Percentiles rank a stretch among this genome's conserved stretches.
Conservation (phyloP, 441 rosid species). For the Pelargonium cotyledonis region DNA sequence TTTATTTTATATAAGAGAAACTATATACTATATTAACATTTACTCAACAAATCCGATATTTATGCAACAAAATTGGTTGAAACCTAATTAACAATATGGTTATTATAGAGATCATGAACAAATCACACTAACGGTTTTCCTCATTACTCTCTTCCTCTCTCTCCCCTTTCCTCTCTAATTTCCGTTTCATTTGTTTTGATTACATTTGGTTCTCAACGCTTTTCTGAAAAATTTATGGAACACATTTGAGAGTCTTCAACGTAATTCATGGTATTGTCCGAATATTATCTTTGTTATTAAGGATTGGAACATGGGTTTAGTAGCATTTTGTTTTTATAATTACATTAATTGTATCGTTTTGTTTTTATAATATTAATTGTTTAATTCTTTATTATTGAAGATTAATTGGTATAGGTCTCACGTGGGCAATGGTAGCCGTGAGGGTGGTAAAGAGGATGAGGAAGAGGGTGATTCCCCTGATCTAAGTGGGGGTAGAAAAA, state of each 20-base stretch:
- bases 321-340: no score
- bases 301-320: no score
- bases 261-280: neutral
- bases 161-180: neutral
- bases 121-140: neutral
- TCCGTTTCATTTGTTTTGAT: neutral
- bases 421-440: conserved; percentile 23
- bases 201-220: neutral
- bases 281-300: neutral
- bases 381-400: neutral
- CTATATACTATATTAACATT: no score
- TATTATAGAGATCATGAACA: no score
- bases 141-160: neutral
- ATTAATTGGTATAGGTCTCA: neutral
- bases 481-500: conserved; percentile 22
- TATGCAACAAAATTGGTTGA: neutral
- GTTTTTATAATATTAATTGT: no score
- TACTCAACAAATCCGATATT: neutral
- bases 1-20: no score
- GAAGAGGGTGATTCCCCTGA: conserved; percentile 20
- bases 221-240: neutral
- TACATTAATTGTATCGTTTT: no score
- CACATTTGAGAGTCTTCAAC: neutral
- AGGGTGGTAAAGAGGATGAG: conserved; percentile 18
- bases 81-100: no score